These are phyloP conservation scores for Fusarium longipes DNA, from an alignment of 2,329 filamentous ascomycete genomes.

Conservation along the genomic window DNA sequence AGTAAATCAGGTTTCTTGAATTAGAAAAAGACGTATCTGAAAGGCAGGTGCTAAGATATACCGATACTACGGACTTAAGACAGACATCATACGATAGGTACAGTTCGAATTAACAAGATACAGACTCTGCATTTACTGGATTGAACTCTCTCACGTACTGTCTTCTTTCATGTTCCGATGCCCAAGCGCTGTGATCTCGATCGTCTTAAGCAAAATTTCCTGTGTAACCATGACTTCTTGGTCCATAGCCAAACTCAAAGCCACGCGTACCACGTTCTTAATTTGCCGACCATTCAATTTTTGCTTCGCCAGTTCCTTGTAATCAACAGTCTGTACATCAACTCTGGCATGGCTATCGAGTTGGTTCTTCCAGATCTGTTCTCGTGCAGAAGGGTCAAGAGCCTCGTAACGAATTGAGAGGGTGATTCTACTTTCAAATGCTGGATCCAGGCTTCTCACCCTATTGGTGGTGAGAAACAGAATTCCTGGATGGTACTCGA, in stretches of 20 bases:
- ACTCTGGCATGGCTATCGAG: background rate
- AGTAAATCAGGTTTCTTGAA: too few species aligned
- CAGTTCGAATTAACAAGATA: too few species aligned
- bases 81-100: too few species aligned
- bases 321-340: background rate
- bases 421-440: conserved; percentile 59
- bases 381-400: conserved; percentile 36
- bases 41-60: too few species aligned
- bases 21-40: too few species aligned
- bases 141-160: background rate
- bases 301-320: background rate
- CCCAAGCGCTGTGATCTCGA: background rate
- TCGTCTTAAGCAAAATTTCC: background rate
- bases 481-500: conserved; percentile 53
- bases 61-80: too few species aligned
- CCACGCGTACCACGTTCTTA: conserved; percentile 7
- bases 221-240: background rate
- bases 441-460: conserved; percentile 54
- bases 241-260: background rate
- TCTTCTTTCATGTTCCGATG: background rate
- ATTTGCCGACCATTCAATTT: conserved; percentile 37
- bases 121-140: too few species aligned
- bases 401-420: conserved; percentile 51
- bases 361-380: conserved; percentile 39
- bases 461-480: conserved; percentile 57